Percentiles rank a stretch among this genome's conserved stretches.
These are phyloP conservation scores for Mesotaenium endlicherianum DNA, from an alignment of 139 green algal species.

Conservation along the genomic window DNA sequence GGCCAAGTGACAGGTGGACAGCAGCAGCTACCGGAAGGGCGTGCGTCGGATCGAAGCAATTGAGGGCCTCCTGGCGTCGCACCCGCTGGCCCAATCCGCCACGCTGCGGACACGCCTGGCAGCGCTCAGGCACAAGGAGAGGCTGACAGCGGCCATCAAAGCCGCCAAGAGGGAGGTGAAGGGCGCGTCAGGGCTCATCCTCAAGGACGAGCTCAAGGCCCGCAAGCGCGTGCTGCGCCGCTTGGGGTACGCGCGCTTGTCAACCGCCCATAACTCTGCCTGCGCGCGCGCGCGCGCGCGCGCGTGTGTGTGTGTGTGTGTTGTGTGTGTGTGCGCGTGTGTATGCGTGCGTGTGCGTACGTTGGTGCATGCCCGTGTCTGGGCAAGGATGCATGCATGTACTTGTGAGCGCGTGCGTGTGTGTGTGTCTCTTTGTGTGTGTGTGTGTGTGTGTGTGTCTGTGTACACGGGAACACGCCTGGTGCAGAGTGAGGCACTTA, in stretches of 20 bases:
- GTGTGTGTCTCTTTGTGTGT: too few relatives aligned
- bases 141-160: constrained; percentile 20
- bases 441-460: too few relatives aligned
- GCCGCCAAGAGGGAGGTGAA: constrained; percentile 14
- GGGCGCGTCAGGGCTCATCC: constrained; percentile 10
- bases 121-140: constrained; percentile 8
- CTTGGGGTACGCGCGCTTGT: constrained; percentile 60
- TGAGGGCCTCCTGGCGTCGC: constrained; percentile 22
- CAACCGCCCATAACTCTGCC: too few relatives aligned
- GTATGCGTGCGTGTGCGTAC: too few relatives aligned
- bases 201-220: constrained; percentile 58
- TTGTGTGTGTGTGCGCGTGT: too few relatives aligned
- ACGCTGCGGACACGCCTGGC: neutral
- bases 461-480: too few relatives aligned
- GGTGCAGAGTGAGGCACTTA: too few relatives aligned
- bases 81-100: constrained; percentile 1
- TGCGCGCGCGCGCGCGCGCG: too few relatives aligned
- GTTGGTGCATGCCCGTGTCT: too few relatives aligned
- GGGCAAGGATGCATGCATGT: too few relatives aligned
- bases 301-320: too few relatives aligned
- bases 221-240: constrained; percentile 68
- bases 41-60: constrained; percentile 49
- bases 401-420: too few relatives aligned
- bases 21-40: constrained; percentile 36
- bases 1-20: constrained; percentile 10